phyloP scores from a whole-genome alignment of 306 rosid species.

The Adenanthera pavonina region DNA sequence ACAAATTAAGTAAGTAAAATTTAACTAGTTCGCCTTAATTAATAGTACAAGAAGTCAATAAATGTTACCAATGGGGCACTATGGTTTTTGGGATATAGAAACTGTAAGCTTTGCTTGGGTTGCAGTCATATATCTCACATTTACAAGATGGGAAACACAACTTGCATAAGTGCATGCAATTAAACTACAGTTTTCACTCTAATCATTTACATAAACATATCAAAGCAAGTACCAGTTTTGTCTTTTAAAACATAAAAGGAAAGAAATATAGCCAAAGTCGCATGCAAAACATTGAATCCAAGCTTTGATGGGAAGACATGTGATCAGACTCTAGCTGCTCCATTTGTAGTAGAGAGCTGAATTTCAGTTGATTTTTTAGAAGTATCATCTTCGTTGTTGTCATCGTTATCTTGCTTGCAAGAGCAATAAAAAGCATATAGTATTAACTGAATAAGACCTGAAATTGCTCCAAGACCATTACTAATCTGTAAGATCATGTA shows the following conservation, averaged over 20 bases:
- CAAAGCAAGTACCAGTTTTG: background rate
- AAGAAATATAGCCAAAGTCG: background rate
- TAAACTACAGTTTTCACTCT: background rate
- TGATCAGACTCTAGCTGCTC: conserved; percentile 26
- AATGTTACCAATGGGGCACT: background rate
- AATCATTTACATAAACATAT: background rate
- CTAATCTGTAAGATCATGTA: conserved; percentile 59
- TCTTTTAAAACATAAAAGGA: background rate
- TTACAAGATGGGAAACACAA: background rate
- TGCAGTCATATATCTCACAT: background rate
- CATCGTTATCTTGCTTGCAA: conserved; percentile 30
- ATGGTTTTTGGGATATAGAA: background rate
- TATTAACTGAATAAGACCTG: conserved; percentile 63
- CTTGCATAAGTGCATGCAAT: background rate
- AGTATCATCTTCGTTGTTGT: background rate
- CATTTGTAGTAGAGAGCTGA: conserved; percentile 45
- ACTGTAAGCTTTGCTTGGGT: background rate
- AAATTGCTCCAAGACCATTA: conserved; percentile 69
- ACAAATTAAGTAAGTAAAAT: background rate
- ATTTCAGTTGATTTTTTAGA: conserved; percentile 39
- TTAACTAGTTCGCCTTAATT: background rate
- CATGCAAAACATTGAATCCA: background rate
- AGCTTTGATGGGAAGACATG: background rate
- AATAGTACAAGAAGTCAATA: background rate
- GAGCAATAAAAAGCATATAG: conserved; percentile 51